phyloP scores from a whole-genome alignment of 1,284 basidiomycete species.

The Nidula niveotomentosa region DNA sequence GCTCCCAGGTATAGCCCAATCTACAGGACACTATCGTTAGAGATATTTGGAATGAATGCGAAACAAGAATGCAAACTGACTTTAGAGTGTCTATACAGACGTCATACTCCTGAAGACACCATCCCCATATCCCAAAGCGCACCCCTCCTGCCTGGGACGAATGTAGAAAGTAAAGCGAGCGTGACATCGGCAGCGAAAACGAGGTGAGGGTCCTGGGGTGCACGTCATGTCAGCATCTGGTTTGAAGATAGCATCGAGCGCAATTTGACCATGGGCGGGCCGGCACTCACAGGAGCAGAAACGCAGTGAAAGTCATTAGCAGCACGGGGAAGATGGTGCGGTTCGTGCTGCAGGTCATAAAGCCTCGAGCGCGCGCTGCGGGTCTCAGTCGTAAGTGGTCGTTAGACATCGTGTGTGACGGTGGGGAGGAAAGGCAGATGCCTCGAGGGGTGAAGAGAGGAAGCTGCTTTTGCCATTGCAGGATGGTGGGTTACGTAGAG shows the following conservation, averaged over 20 bases:
- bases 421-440: not conserved
- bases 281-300: conserved; percentile 21
- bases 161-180: conserved; percentile 29
- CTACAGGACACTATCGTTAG: conserved; percentile 11
- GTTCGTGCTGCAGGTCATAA: not conserved
- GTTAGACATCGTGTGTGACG: not conserved
- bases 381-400: not conserved
- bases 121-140: conserved; percentile 35
- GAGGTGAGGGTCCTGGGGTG: conserved; percentile 22
- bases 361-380: not conserved
- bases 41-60: not conserved
- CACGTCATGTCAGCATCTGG: not conserved
- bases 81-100: conserved; percentile 21
- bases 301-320: conserved; percentile 17
- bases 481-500: too few species aligned
- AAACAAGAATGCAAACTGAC: conserved; percentile 15
- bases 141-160: conserved; percentile 31
- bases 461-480: too few species aligned
- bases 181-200: conserved; percentile 27
- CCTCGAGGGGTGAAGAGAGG: not conserved
- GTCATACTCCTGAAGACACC: conserved; percentile 29
- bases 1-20: conserved; percentile 33
- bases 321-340: conserved; percentile 14
- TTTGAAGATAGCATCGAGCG: not conserved
- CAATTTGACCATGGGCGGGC: not conserved